A percentile compares a stretch with the other conserved stretches of the same genome.
These are phyloP conservation scores for Botrytis porri DNA, from an alignment of 2,329 filamentous ascomycete genomes.

Conservation along the genomic window DNA sequence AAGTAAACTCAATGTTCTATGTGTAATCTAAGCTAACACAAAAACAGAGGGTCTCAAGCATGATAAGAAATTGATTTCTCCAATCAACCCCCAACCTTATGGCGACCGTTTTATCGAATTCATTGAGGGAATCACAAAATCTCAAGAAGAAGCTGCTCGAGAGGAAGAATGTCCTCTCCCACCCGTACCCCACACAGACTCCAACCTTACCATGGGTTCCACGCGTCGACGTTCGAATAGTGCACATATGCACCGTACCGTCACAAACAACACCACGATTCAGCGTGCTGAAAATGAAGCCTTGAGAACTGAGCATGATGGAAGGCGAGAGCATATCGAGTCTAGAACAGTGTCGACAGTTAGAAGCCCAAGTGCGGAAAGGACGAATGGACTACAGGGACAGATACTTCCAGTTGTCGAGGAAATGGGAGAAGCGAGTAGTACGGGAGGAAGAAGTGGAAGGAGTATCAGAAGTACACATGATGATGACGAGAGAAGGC, in stretches of 20 bases:
- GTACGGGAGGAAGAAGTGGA: constrained; percentile 57
- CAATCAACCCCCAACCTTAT: constrained; percentile 84
- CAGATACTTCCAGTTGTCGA: constrained; percentile 78
- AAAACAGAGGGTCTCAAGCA: constrained; percentile 69
- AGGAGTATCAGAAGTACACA: constrained; percentile 44
- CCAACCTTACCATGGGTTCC: constrained; percentile 31
- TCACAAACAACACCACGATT: constrained; percentile 28
- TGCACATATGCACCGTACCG: constrained; percentile 27
- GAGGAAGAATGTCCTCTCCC: constrained; percentile 43
- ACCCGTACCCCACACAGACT: constrained; percentile 30
- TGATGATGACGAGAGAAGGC: constrained; percentile 33
- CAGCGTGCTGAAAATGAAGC: constrained; percentile 36
- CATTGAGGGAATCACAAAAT: constrained; percentile 87
- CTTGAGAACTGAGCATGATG: constrained; percentile 36
- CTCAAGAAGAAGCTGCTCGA: constrained; percentile 76
- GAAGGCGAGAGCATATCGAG: constrained; percentile 35
- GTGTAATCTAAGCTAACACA: constrained; percentile 25
- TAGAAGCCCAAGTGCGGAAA: constrained; percentile 55
- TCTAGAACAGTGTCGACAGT: constrained; percentile 51
- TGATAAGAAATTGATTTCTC: constrained; percentile 84
- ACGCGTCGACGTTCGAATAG: constrained; percentile 29
- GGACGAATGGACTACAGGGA: constrained; percentile 52
- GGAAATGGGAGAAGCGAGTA: constrained; percentile 77
- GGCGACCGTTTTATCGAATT: constrained; percentile 93
- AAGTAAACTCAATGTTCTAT: constrained; percentile 18